Evolutionary conservation across 306 rosid species (phyloP).

Genomic region (Amphicarpaea edgeworthii): DNA sequence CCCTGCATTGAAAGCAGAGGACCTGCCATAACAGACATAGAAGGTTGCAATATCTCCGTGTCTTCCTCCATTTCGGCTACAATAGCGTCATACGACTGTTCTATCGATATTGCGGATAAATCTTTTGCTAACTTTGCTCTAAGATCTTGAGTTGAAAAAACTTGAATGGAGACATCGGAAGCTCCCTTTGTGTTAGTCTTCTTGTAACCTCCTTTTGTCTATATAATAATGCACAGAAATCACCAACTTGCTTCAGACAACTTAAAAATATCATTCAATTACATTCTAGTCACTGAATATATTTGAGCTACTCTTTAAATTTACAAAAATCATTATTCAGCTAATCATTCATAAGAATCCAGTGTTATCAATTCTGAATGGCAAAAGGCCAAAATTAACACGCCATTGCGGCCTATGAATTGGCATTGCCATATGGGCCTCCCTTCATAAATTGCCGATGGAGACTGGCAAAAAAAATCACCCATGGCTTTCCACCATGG

Average conservation of each 20-base stretch:
- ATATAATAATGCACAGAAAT: constrained; percentile 40
- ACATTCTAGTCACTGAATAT: neutral
- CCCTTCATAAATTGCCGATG: too few species aligned
- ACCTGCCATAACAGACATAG: constrained; percentile 37
- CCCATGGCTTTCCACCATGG: too few species aligned
- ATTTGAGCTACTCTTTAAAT: neutral
- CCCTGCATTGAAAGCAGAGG: constrained; percentile 43
- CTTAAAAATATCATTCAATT: neutral
- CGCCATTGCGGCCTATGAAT: too few species aligned
- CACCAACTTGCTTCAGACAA: constrained; percentile 26
- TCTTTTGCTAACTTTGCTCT: constrained; percentile 70
- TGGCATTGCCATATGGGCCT: too few species aligned
- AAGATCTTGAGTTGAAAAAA: constrained; percentile 55
- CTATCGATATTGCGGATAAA: constrained; percentile 63
- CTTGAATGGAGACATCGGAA: constrained; percentile 42
- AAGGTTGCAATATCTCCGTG: constrained; percentile 37
- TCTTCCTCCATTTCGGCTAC: constrained; percentile 37
- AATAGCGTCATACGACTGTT: constrained; percentile 51
- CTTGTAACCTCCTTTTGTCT: constrained; percentile 50
- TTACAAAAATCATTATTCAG: neutral
- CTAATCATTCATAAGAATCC: neutral
- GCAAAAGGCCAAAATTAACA: too few species aligned
- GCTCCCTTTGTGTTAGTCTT: constrained; percentile 50
- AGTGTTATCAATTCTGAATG: too few species aligned
- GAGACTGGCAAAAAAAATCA: too few species aligned